Percentiles rank a stretch among this genome's conserved stretches.
phyloP scores from a whole-genome alignment of 495 filamentous ascomycete species.

The Entonaema liquescens region DNA sequence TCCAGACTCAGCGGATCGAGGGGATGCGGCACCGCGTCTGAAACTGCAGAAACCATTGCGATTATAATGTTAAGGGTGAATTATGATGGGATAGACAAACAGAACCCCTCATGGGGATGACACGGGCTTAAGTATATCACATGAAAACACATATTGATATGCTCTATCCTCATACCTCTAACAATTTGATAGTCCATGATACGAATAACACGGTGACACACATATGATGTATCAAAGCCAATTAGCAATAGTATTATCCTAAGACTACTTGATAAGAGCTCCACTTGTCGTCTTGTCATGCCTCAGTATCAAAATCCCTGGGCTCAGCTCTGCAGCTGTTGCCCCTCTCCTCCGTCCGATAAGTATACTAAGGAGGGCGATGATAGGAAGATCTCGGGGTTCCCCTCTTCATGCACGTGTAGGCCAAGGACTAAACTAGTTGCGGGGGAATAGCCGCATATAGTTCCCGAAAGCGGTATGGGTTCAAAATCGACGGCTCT shows the following conservation, averaged over 20 bases:
- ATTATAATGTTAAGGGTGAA: neutral
- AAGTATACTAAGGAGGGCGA: conserved; percentile 23
- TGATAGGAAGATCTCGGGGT: conserved; percentile 37
- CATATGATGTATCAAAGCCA: conserved; percentile 26
- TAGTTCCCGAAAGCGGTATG: conserved; percentile 44
- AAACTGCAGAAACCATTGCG: conserved; percentile 36
- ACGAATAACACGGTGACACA: conserved; percentile 27
- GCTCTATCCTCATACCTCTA: neutral
- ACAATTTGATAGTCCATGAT: conserved; percentile 12
- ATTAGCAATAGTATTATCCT: conserved; percentile 40
- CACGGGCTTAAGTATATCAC: conserved; percentile 21
- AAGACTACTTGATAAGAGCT: conserved; percentile 35
- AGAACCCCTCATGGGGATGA: neutral
- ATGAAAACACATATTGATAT: conserved; percentile 10
- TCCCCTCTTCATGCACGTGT: conserved; percentile 27
- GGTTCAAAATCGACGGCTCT: conserved; percentile 8
- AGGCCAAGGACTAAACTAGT: conserved; percentile 17
- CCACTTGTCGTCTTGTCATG: conserved; percentile 16
- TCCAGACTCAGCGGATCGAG: conserved; percentile 80
- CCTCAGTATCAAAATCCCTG: conserved; percentile 23
- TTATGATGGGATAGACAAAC: conserved; percentile 1
- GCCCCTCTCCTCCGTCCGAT: conserved; percentile 28
- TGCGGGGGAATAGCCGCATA: conserved; percentile 44
- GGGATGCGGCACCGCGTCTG: conserved; percentile 64
- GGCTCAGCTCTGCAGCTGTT: conserved; percentile 21